Evolutionary conservation across 2,329 filamentous ascomycete genomes (phyloP), one percentile per base, ranked within the genome.

Genomic region (Fusarium phyllophilum): DNA sequence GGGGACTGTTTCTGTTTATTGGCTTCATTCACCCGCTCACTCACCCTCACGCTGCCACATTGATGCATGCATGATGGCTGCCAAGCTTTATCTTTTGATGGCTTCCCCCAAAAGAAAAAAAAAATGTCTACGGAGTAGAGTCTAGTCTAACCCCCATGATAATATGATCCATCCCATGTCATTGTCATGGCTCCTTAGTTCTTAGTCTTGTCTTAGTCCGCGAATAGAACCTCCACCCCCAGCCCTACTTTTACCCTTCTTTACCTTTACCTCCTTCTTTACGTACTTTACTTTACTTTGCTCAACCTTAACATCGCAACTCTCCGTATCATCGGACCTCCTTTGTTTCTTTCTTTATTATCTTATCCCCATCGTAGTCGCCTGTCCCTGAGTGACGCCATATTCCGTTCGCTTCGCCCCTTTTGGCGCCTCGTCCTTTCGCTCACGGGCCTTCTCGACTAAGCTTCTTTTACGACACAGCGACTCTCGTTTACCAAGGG

Each of bases 161-260:
- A 73, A 75, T 61, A 57, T 58, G 57, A 58, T 67, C 66, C 62
- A 62, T 74, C 44, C 65, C 64, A 63, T 68, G 65, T 69, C 64
- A 62, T 33, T 70, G 72, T 75, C 72, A 75, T 75, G 73, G 73
- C 73, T 75, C 57, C 69, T 72, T 58, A 54, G 51, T 33, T 33
- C 26, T 56, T 46, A 46, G 55, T 46, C 39, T 46, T 44, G 36
- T 42, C 54, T 58, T 68, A 68, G 55, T 68, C 46, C 41, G 45
- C 41, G 55, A 59, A 69, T 63, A 68, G 64, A 68, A 58, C 72
- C 72, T 69, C 61, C 72, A 66, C 72, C 66, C 63, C 72, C 73
- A 71, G 73, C 73, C 66, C 73, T 73, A 75, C 72, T 65, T 69
- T 70, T 69, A 70, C 41, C 65, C 48, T 57, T 64, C 45, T 57